A percentile compares a stretch with the other conserved stretches of the same genome.
These are phyloP conservation scores for Haematococcus lacustris DNA, from an alignment of 139 green algal genomes.

Conservation along the genomic window DNA sequence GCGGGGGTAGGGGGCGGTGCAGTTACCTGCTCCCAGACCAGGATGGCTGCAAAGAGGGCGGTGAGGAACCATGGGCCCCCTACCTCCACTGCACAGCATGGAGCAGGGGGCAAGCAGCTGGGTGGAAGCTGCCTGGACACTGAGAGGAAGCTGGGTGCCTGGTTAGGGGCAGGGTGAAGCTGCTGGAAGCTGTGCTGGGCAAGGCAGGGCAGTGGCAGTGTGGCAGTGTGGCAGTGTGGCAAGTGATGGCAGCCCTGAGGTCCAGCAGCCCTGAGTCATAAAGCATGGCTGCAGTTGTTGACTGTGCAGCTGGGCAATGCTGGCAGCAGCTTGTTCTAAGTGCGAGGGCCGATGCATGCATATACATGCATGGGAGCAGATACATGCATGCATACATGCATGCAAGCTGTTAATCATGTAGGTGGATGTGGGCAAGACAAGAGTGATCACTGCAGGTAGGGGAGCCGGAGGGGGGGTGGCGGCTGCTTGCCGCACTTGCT, in stretches of 20 bases:
- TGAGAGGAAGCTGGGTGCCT: not conserved
- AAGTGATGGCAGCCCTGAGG: not conserved
- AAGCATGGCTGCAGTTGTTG: no score
- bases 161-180: not conserved
- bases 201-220: not conserved
- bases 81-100: slow-evolving; percentile 29
- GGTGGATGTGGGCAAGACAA: no score
- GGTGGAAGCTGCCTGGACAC: not conserved
- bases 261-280: no score
- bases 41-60: slow-evolving; percentile 66
- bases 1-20: no score
- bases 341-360: no score
- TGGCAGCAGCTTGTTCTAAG: no score
- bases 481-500: slow-evolving; percentile 10
- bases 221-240: not conserved
- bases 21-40: slow-evolving; percentile 59
- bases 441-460: no score
- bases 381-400: no score
- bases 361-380: no score
- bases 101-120: not conserved
- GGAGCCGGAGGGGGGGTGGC: no score
- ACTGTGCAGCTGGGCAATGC: no score
- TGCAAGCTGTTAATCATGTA: no score
- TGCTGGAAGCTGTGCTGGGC: not conserved
- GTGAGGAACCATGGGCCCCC: slow-evolving; percentile 67